Percentiles rank a stretch among this genome's conserved stretches.
Evolutionary conservation across 208 protist genomes (phyloP).

Genomic region (Crithidia acanthocephali): DNA sequence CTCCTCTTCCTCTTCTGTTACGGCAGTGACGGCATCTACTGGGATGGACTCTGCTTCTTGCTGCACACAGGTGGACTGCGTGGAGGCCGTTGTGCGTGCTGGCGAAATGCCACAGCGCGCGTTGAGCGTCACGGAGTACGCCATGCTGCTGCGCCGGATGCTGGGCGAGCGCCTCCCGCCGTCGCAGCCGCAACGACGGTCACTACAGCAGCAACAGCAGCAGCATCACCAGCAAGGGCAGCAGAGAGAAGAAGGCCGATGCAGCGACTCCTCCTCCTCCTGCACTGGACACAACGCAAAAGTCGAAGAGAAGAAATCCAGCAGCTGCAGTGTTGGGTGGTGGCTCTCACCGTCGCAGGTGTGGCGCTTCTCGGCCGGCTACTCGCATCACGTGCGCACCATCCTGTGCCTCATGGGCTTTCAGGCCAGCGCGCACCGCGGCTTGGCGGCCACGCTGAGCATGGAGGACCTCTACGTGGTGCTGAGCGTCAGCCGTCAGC

Average conservation of each 20-base stretch:
- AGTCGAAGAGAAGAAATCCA: background rate
- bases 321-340: constrained; percentile 28
- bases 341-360: constrained; percentile 70
- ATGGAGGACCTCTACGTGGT: constrained; percentile 78
- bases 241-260: background rate
- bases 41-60: background rate
- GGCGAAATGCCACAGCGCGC: constrained; percentile 51
- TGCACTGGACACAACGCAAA: background rate
- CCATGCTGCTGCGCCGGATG: constrained; percentile 48
- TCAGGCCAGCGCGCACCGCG: constrained; percentile 46
- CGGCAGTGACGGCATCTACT: no score
- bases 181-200: background rate
- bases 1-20: background rate
- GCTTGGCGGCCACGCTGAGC: constrained; percentile 38
- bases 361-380: constrained; percentile 48
- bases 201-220: background rate
- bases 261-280: background rate
- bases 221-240: background rate
- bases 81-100: constrained; percentile 43
- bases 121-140: constrained; percentile 60
- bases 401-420: constrained; percentile 67
- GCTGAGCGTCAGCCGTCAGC: constrained; percentile 47
- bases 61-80: constrained; percentile 8
- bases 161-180: constrained; percentile 22
- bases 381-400: constrained; percentile 46